Conservation (phyloP, 192 early-diverging fungal species). For the Backusella liffmaniae region DNA sequence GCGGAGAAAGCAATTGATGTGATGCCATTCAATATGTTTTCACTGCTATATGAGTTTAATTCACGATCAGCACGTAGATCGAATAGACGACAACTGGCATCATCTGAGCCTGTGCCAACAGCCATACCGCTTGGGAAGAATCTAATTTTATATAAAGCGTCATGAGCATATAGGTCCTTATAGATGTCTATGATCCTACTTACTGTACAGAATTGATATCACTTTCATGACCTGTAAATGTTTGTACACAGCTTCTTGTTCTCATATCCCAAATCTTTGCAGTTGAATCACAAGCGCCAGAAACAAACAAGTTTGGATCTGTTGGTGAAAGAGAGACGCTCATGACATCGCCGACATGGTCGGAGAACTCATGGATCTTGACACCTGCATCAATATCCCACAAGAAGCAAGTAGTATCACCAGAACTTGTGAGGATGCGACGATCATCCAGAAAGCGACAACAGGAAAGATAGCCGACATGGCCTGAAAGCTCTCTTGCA, state of each 20-base stretch:
- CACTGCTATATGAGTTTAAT: slow-evolving; percentile 95
- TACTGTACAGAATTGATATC: slow-evolving; percentile 94
- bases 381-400: slow-evolving; percentile 99
- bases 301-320: slow-evolving; percentile 93
- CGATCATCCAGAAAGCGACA: slow-evolving; percentile 95
- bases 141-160: slow-evolving; percentile 12
- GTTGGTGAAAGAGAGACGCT: slow-evolving; percentile 86
- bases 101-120: slow-evolving; percentile 97
- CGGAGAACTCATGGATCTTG: slow-evolving; percentile 93
- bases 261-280: slow-evolving; percentile 99
- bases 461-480: slow-evolving; percentile 96
- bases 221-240: slow-evolving; percentile 95
- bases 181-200: not conserved
- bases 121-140: slow-evolving; percentile 99
- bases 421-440: slow-evolving; percentile 92
- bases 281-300: slow-evolving; percentile 97
- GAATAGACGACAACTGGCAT: slow-evolving; percentile 95
- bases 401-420: slow-evolving; percentile 98
- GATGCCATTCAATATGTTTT: slow-evolving; percentile 97
- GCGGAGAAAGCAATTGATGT: slow-evolving; percentile 96
- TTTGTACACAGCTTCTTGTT: slow-evolving; percentile 95
- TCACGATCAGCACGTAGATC: slow-evolving; percentile 97
- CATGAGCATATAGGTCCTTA: not conserved
- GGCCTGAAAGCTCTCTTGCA: slow-evolving; percentile 88
- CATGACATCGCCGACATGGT: slow-evolving; percentile 99